A percentile compares a stretch with the other conserved stretches of the same genome.
These are phyloP conservation scores for Hibiscus syriacus DNA, from an alignment of 345 rosid species.

Conservation along the genomic window DNA sequence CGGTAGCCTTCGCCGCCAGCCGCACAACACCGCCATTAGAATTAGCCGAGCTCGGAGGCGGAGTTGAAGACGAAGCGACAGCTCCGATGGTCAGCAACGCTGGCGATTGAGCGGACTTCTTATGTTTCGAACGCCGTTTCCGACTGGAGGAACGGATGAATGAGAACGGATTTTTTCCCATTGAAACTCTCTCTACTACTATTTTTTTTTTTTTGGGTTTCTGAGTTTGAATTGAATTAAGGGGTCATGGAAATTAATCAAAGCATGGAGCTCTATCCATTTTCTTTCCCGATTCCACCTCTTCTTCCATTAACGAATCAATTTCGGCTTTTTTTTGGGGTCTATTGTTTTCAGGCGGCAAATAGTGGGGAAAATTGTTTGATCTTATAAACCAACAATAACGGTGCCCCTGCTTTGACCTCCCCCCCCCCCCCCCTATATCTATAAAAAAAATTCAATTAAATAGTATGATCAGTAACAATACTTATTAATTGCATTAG, in stretches of 20 bases:
- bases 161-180: slow-evolving; percentile 43
- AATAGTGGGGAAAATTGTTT: background rate
- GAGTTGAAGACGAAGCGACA: slow-evolving; percentile 7
- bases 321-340: background rate
- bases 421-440: too few relatives aligned
- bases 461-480: too few relatives aligned
- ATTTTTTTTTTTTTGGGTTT: background rate
- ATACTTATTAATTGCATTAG: too few relatives aligned
- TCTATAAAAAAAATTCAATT: too few relatives aligned
- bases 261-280: background rate
- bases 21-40: too few relatives aligned
- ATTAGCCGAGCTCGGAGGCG: too few relatives aligned
- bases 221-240: background rate
- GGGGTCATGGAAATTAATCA: background rate
- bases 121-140: slow-evolving; percentile 34
- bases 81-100: background rate
- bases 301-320: slow-evolving; percentile 17
- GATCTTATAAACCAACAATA: background rate
- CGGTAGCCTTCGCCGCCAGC: slow-evolving; percentile 56
- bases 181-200: background rate
- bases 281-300: slow-evolving; percentile 3
- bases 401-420: background rate
- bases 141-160: slow-evolving; percentile 39
- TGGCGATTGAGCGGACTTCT: slow-evolving; percentile 14
- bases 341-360: background rate